phyloP scores from a whole-genome alignment of 1,284 basidiomycete species.

The Fomitopsis pinicola region DNA sequence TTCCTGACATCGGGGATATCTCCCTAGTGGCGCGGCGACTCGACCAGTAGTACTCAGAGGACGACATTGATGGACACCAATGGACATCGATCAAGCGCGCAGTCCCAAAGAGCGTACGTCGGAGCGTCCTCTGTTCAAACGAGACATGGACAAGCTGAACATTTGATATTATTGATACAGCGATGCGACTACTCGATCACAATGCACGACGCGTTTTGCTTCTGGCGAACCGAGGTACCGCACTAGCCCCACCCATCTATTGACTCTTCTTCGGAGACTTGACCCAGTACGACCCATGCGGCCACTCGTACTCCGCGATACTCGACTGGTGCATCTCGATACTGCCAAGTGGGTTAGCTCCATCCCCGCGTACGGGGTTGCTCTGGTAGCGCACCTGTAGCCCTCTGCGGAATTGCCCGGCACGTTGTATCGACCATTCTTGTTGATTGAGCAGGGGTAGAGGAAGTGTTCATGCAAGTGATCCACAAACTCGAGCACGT shows the following conservation, averaged over 20 bases:
- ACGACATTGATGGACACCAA: too few relatives aligned
- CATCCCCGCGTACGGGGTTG: background rate
- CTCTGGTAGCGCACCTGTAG: conserved; percentile 50
- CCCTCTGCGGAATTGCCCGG: conserved; percentile 64
- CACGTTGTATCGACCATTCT: conserved; percentile 81
- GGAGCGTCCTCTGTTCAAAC: too few relatives aligned
- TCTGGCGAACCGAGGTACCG: background rate
- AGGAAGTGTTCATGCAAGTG: conserved; percentile 94
- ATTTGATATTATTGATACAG: background rate
- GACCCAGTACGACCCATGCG: conserved; percentile 70
- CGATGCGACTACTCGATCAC: background rate
- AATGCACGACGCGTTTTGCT: background rate
- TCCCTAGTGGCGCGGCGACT: too few relatives aligned
- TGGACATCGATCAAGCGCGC: too few relatives aligned
- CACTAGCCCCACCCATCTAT: background rate
- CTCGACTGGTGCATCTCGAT: conserved; percentile 75
- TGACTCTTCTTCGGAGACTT: conserved; percentile 10
- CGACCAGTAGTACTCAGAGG: background rate
- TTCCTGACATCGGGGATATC: too few relatives aligned
- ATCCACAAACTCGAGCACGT: conserved; percentile 87
- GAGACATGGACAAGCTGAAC: background rate
- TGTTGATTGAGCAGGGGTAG: conserved; percentile 86
- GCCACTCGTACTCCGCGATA: conserved; percentile 74
- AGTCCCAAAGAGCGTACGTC: too few relatives aligned
- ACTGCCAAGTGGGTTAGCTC: conserved; percentile 31